Evolutionary conservation across 208 protist genomes (phyloP).

Genomic region (Crithidia sp.): DNA sequence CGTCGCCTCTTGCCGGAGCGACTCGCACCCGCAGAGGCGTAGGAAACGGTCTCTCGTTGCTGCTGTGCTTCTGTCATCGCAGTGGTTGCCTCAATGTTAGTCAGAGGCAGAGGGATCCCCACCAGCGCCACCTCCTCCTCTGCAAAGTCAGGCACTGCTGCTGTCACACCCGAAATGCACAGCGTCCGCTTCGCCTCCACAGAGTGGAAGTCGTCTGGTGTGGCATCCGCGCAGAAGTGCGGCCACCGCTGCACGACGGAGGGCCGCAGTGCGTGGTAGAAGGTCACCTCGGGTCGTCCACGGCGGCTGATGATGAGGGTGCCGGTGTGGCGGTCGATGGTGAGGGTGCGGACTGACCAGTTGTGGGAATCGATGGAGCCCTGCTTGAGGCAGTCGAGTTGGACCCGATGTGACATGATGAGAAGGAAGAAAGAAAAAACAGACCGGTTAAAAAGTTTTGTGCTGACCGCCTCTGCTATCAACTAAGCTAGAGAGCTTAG

Average conservation of each 20-base stretch:
- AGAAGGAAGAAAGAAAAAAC: no score
- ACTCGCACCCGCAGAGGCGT: not conserved
- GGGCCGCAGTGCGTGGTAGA: not conserved
- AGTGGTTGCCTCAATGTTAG: not conserved
- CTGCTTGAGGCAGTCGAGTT: slow-evolving; percentile 6
- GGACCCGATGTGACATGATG: not conserved
- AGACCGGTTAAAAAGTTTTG: no score
- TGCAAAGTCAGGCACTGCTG: not conserved
- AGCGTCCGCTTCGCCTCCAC: not conserved
- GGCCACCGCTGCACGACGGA: slow-evolving; percentile 5
- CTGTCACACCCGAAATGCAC: not conserved
- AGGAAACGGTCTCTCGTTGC: no score
- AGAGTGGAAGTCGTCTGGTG: not conserved
- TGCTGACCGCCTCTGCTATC: no score
- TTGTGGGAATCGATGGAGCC: not conserved
- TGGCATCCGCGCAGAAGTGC: not conserved
- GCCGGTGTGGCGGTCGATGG: not conserved
- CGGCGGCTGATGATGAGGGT: slow-evolving; percentile 5
- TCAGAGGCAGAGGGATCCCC: not conserved
- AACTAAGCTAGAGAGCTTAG: no score
- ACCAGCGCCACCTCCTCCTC: slow-evolving; percentile 3
- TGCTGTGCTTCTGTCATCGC: not conserved
- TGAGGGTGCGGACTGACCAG: slow-evolving; percentile 2
- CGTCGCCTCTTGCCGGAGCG: not conserved
- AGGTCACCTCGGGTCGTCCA: not conserved